phyloP scores from a whole-genome alignment of 495 filamentous ascomycete species.

The Penicillium argentinense region DNA sequence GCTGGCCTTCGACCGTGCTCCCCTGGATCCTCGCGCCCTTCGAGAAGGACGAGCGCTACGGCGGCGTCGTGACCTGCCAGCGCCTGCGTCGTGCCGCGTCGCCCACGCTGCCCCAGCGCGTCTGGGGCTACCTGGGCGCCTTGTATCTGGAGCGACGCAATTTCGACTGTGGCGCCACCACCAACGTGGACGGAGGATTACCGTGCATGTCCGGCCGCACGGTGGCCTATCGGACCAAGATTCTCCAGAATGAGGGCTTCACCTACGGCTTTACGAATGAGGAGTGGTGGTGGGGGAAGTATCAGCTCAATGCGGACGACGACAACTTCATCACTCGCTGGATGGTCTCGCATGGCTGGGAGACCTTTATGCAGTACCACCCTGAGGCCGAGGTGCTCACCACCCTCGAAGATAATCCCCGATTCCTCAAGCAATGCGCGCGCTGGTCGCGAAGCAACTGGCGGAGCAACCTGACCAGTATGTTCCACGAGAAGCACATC shows the following conservation, averaged over 20 bases:
- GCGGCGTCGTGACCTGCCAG: constrained; percentile 83
- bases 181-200: constrained; percentile 80
- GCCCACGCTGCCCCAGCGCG: constrained; percentile 54
- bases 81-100: constrained; percentile 63
- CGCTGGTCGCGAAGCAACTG: constrained; percentile 82
- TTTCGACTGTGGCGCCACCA: constrained; percentile 86
- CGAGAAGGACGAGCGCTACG: constrained; percentile 67
- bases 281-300: constrained; percentile 63
- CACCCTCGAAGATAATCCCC: constrained; percentile 69
- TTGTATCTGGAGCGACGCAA: constrained; percentile 82
- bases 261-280: constrained; percentile 71
- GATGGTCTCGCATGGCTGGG: constrained; percentile 73
- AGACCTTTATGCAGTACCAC: constrained; percentile 76
- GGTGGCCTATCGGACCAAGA: constrained; percentile 77
- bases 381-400: constrained; percentile 72
- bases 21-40: constrained; percentile 86
- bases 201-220: constrained; percentile 87
- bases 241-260: constrained; percentile 76
- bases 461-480: constrained; percentile 77
- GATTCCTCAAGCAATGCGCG: constrained; percentile 75
- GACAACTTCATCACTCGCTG: constrained; percentile 84
- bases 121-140: constrained; percentile 78
- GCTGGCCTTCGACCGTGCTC: constrained; percentile 73
- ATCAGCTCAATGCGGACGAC: constrained; percentile 77
- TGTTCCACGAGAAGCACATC: constrained; percentile 67